Evolutionary conservation across 2,329 filamentous ascomycete genomes (phyloP), one percentile per base, ranked within the genome.

Genomic region (Cordyceps militaris): DNA sequence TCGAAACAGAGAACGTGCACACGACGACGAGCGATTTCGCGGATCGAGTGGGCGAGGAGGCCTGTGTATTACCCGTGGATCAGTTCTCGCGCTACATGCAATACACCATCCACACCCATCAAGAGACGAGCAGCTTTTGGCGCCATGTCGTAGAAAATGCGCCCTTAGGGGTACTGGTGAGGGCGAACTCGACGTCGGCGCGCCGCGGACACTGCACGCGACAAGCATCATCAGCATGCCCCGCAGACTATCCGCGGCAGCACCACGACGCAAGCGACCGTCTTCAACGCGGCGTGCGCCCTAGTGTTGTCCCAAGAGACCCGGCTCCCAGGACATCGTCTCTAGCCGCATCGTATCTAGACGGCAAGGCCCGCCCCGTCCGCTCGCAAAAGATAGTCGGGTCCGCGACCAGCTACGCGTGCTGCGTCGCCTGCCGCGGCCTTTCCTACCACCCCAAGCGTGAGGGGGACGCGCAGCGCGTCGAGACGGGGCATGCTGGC

Each of bases 301-400:
- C 43, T 59, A 16, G 30, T 59, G 21, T 26, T 61, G 4, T 56
- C 43, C 24, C 2, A 36, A 24, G 28, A 57, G 2, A 52, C 60
- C 1, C 1, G 56, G 38, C 1, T 42, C 56, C 0, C 28, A 23
- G 0, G 58, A 65, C 9, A 58, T 65, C 2, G 50, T 65, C 38
- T 64, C 65, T 3, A 61, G 64, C 14, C 58, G 59, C 1, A 57
- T 64, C 24, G 63, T 66, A 0, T 65, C 63, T 1, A 63, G 64
- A 2, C 59, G 64, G 7, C 59, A 64, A 16, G 59, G 54, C 0
- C 19, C 64, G 0, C 21, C 63, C 64, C 0, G 43, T 47, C 6
- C 49, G 14, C 43, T 61, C 57, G 13, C 64, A 64, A 21, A 40
- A 60, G 13, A 58, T 66, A 2, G 51, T 66, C n/a, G 24, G 43